These are phyloP conservation scores for Leucocoprinus sp. DNA, from an alignment of 768 basidiomycete genomes.

Conservation along the genomic window DNA sequence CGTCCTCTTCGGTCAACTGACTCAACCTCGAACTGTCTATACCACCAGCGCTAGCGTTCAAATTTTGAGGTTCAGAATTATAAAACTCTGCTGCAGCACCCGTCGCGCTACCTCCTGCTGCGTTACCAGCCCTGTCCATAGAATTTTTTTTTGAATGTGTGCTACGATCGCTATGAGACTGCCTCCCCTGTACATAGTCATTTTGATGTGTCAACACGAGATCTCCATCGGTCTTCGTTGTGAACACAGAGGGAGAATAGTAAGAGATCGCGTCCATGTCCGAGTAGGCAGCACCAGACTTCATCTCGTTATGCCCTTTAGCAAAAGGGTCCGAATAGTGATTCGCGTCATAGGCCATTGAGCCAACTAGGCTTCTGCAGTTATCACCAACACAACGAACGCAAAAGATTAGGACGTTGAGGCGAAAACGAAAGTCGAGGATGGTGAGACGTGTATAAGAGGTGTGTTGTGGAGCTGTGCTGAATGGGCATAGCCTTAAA, in stretches of 20 bases:
- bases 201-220: constrained; percentile 1
- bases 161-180: background rate
- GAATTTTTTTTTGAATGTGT: background rate
- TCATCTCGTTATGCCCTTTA: background rate
- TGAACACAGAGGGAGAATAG: constrained; percentile 3
- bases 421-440: background rate
- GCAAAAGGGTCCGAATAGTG: constrained; percentile 8
- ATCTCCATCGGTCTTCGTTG: background rate
- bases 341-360: background rate
- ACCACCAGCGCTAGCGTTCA: constrained; percentile 1
- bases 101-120: background rate
- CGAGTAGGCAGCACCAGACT: background rate
- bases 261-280: background rate
- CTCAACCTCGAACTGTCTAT: constrained; percentile 3
- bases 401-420: background rate
- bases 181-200: constrained; percentile 2
- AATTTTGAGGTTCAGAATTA: background rate
- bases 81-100: constrained; percentile 8
- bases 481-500: constrained; percentile 3
- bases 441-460: background rate
- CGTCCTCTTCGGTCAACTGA: background rate
- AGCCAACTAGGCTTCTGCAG: constrained; percentile 2
- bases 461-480: background rate
- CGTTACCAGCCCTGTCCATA: background rate
- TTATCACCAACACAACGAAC: too few relatives aligned